phyloP scores from a whole-genome alignment of 352 stramenopile species.

The Phytophthora capsici region DNA sequence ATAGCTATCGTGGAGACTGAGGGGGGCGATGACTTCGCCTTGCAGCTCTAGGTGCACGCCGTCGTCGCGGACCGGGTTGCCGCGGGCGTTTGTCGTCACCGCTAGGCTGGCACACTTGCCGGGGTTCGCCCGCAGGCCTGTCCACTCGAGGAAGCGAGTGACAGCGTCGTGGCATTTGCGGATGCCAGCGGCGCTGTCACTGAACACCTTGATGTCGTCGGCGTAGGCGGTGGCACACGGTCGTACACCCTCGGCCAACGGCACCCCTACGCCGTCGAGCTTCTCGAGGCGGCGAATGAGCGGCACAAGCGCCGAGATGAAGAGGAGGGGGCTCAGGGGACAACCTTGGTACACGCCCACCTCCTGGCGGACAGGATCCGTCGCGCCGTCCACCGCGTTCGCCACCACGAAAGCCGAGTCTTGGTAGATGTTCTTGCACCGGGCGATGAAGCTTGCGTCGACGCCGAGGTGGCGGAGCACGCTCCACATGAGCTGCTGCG shows the following conservation, averaged over 20 bases:
- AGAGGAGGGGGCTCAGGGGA: conserved; percentile 29
- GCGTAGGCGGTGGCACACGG: conserved; percentile 2
- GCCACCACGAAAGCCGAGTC: conserved; percentile 10
- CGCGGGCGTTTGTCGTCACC: neutral
- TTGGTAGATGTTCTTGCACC: conserved; percentile 8
- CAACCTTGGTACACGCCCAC: conserved; percentile 32
- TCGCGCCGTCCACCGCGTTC: conserved; percentile 26
- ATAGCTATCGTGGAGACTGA: neutral
- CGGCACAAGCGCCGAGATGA: conserved; percentile 21
- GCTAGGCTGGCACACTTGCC: conserved; percentile 19
- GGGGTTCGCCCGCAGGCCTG: conserved; percentile 1
- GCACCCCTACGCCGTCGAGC: conserved; percentile 5
- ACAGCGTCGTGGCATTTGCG: no score
- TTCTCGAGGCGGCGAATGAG: conserved; percentile 10
- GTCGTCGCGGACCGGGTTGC: conserved; percentile 17
- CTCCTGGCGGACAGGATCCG: conserved; percentile 21
- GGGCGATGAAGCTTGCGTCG: neutral
- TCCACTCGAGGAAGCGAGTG: conserved; percentile 18
- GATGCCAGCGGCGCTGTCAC: conserved; percentile 4
- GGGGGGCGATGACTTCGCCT: neutral
- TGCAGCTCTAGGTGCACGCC: neutral
- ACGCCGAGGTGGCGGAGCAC: neutral
- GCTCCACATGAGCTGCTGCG: neutral
- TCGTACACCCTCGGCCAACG: neutral
- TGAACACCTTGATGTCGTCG: conserved; percentile 12